Evolutionary conservation across 2,329 filamentous ascomycete genomes (phyloP).

Genomic region (Knoxdaviesia proteae): DNA sequence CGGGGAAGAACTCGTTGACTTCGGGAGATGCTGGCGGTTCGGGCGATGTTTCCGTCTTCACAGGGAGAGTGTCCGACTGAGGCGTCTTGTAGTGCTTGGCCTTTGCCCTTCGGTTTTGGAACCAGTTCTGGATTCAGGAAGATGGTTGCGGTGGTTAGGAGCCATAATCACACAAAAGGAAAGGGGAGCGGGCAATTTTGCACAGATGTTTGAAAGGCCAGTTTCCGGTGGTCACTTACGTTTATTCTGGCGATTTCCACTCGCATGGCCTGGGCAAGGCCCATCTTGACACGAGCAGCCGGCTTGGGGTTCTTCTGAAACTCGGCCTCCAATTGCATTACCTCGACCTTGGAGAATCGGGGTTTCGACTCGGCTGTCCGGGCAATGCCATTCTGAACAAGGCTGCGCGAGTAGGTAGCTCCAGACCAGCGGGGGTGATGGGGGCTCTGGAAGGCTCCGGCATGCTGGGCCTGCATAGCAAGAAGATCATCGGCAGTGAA

Average conservation of each 20-base stretch:
- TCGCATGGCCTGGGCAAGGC: conserved; percentile 37
- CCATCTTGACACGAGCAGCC: conserved; percentile 38
- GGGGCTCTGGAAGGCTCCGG: no score
- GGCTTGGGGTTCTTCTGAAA: conserved; percentile 45
- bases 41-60: conserved; percentile 10
- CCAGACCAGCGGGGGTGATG: background rate
- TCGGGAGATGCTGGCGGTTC: conserved; percentile 7
- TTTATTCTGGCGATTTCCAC: conserved; percentile 45
- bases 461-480: no score
- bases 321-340: conserved; percentile 35
- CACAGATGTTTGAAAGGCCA: no score
- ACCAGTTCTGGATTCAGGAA: conserved; percentile 34
- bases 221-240: conserved; percentile 15
- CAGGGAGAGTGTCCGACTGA: conserved; percentile 23
- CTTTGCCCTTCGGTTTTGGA: conserved; percentile 44
- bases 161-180: background rate
- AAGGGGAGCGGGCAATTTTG: background rate
- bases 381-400: conserved; percentile 3
- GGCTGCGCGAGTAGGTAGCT: background rate
- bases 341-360: conserved; percentile 35
- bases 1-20: conserved; percentile 13
- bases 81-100: conserved; percentile 42
- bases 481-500: no score
- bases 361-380: conserved; percentile 27
- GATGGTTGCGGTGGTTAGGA: background rate